A percentile compares a stretch with the other conserved stretches of the same genome.
phyloP scores from a whole-genome alignment of 768 basidiomycete species.

The Mycena venus region DNA sequence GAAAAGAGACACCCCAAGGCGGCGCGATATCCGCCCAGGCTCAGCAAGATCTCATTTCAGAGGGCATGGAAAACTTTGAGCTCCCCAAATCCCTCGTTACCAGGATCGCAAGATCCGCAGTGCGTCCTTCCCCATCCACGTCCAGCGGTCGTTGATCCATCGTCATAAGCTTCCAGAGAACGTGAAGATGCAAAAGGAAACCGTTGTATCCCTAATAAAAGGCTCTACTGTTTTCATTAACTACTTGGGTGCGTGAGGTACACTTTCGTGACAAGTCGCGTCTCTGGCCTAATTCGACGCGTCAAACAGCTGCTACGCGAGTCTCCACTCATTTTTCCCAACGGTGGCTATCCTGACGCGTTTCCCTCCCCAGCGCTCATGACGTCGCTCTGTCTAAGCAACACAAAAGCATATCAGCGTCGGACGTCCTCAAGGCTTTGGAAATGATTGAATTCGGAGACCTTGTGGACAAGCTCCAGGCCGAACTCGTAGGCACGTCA shows the following conservation, averaged over 20 bases:
- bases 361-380: slow-evolving; percentile 71
- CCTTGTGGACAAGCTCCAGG: slow-evolving; percentile 71
- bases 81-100: slow-evolving; percentile 87
- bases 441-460: slow-evolving; percentile 85
- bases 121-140: slow-evolving; percentile 52
- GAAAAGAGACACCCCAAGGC: slow-evolving; percentile 67
- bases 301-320: slow-evolving; percentile 62
- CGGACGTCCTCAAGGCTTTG: slow-evolving; percentile 90
- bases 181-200: slow-evolving; percentile 92
- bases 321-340: slow-evolving; percentile 32
- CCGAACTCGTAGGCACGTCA: slow-evolving; percentile 72
- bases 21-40: slow-evolving; percentile 76
- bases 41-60: slow-evolving; percentile 84
- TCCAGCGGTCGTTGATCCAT: neutral
- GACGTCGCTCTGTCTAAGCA: slow-evolving; percentile 88
- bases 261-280: slow-evolving; percentile 17
- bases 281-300: slow-evolving; percentile 16
- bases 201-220: slow-evolving; percentile 85
- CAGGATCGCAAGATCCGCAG: slow-evolving; percentile 87
- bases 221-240: slow-evolving; percentile 96
- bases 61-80: slow-evolving; percentile 92
- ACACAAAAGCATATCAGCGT: slow-evolving; percentile 90
- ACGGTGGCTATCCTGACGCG: slow-evolving; percentile 26
- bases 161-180: slow-evolving; percentile 79
- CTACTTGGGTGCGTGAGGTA: slow-evolving; percentile 79